phyloP scores from a whole-genome alignment of 768 basidiomycete species.

The Panaeolus papilionaceus region DNA sequence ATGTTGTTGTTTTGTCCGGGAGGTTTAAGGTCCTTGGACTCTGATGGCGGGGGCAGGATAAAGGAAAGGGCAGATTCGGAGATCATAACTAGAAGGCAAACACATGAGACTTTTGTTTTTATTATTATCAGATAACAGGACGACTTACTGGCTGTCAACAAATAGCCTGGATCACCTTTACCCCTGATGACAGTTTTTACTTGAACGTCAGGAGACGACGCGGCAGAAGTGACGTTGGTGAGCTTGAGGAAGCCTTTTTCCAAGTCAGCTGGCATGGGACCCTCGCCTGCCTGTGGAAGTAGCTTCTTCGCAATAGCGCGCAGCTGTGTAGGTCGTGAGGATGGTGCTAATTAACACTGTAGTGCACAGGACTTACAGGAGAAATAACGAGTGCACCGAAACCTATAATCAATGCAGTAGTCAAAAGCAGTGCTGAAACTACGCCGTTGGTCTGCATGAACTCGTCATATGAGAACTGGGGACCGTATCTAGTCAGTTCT shows the following conservation, averaged over 20 bases:
- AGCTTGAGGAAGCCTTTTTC: conserved; percentile 65
- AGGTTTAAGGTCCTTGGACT: conserved; percentile 24
- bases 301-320: conserved; percentile 61
- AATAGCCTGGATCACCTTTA: conserved; percentile 79
- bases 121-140: neutral
- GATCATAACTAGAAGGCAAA: conserved; percentile 23
- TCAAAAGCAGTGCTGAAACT: conserved; percentile 46
- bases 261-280: conserved; percentile 63
- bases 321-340: conserved; percentile 40
- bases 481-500: conserved; percentile 59
- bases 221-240: conserved; percentile 75
- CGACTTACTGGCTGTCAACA: conserved; percentile 56
- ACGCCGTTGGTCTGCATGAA: conserved; percentile 51
- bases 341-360: conserved; percentile 11
- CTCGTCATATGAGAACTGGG: conserved; percentile 80
- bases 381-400: conserved; percentile 39
- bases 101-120: neutral
- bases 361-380: conserved; percentile 42
- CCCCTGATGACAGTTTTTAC: conserved; percentile 66
- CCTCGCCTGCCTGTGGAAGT: conserved; percentile 60
- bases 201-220: conserved; percentile 47
- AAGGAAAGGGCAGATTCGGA: conserved; percentile 62
- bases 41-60: conserved; percentile 50
- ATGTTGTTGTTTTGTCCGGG: conserved; percentile 35
- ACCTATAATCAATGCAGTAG: conserved; percentile 42